Base-by-base conservation (phyloP, 306 rosid species). In the Benincasa hispida region DNA sequence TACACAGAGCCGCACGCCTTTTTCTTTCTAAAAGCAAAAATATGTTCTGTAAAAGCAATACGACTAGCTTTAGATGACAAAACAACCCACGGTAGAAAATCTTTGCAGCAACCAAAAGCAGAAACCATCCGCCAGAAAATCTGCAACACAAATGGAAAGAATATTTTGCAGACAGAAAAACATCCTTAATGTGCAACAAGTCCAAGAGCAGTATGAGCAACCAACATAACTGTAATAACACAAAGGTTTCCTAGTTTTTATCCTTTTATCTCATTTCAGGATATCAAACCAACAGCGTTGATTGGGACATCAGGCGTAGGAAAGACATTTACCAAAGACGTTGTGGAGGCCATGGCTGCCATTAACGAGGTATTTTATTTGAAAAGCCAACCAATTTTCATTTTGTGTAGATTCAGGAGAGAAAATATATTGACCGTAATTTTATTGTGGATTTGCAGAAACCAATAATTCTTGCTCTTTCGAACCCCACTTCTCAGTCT, bases 271-370 rank as follows among this genome's bases (percentile, higher is more conserved):
- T 76, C 55, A 24, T 78, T 65, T 76, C 92, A 93, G 98, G 60
- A 72, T 76, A 91, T 93, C 83, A 93, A 90, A 81, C 98, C 98
- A 45, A 93, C 97, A 0, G 97, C 90, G 78, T 81, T 93, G 82
- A 87, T 93, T 60, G 98, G 98, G 85, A 93, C 98, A 18, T 93
- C 98, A 41, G 98, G 97, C 24, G 89, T 83, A 27, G 98, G 98
- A 81, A 86, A 79, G 56, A 80, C 93, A 66, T 93, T 93, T 70
- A 91, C 91, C 9, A 82, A 85, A 78, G 89, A 90, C 24, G 97
- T 93, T 56, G 77, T 93, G 75, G 92, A 88, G 86, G 87, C 91
- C 32, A 91, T 93, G 98, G 85, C 97, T 19, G 59, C 88, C 73
- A 81, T 60, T 79, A 93, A 77, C 53, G 22, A 76, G 79, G 79